These are phyloP conservation scores for Punctularia strigosozonata DNA, from an alignment of 768 basidiomycete genomes.

Conservation along the genomic window DNA sequence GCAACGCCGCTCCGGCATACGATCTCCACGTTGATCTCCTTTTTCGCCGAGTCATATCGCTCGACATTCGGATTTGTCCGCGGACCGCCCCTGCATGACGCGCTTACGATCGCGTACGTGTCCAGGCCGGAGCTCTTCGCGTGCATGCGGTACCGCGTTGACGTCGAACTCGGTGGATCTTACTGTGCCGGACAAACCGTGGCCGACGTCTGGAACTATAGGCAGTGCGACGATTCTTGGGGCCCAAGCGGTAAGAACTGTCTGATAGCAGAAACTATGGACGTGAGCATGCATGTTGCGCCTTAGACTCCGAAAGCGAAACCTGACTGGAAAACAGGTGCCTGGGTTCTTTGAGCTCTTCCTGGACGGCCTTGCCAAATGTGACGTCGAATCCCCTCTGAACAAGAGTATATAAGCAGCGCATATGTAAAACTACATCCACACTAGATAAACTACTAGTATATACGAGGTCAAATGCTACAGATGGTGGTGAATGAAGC, in stretches of 20 bases:
- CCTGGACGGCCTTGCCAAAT: slow-evolving; percentile 42
- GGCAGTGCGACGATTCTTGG: slow-evolving; percentile 52
- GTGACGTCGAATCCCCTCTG: slow-evolving; percentile 50
- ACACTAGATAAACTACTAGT: slow-evolving; percentile 2
- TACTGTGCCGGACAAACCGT: slow-evolving; percentile 53
- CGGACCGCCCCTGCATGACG: slow-evolving; percentile 83
- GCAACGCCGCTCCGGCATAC: slow-evolving; percentile 50
- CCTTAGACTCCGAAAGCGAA: background rate
- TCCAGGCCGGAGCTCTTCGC: slow-evolving; percentile 56
- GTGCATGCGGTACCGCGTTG: slow-evolving; percentile 58
- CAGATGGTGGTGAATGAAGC: background rate
- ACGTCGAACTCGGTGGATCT: slow-evolving; percentile 62
- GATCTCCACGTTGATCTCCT: slow-evolving; percentile 61
- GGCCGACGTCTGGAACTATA: slow-evolving; percentile 66
- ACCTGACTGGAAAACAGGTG: slow-evolving; percentile 28
- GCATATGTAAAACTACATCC: background rate
- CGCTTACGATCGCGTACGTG: slow-evolving; percentile 71
- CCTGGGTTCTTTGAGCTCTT: slow-evolving; percentile 54
- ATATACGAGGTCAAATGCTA: slow-evolving; percentile 1
- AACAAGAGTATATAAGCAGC: slow-evolving; percentile 21
- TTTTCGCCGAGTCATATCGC: slow-evolving; percentile 64
- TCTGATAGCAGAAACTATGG: slow-evolving; percentile 48
- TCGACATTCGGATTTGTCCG: slow-evolving; percentile 70
- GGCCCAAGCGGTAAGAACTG: slow-evolving; percentile 68
- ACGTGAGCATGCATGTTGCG: slow-evolving; percentile 35